A percentile compares a stretch with the other conserved stretches of the same genome.
Conservation (phyloP, 192 early-diverging fungal species). For the Gonapodya sp. region DNA sequence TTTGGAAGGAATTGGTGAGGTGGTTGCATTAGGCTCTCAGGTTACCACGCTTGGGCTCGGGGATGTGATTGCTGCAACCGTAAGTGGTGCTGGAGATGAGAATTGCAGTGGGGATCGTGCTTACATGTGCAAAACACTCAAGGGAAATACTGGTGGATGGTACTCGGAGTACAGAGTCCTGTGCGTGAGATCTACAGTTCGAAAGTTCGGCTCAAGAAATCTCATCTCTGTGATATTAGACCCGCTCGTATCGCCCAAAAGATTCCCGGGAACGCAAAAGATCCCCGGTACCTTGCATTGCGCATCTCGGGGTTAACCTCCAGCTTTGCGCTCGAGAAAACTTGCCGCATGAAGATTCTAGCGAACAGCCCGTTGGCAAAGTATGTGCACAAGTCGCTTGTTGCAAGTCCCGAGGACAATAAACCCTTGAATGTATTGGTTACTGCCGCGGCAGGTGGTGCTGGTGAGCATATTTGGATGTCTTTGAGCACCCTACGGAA, state of each 20-base stretch:
- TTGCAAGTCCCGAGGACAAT: neutral
- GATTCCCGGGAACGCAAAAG: neutral
- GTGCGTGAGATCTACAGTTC: neutral
- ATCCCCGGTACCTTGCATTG: constrained; percentile 6
- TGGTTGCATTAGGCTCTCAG: constrained; percentile 32
- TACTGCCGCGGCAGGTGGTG: constrained; percentile 50
- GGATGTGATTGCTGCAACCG: neutral
- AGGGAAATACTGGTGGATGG: constrained; percentile 28
- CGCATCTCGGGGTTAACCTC: constrained; percentile 42
- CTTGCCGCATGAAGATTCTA: constrained; percentile 26
- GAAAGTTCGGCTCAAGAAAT: neutral
- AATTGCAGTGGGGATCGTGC: too few relatives aligned
- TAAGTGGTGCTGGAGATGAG: too few relatives aligned
- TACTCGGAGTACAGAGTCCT: constrained; percentile 40
- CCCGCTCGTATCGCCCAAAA: neutral
- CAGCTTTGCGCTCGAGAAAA: constrained; percentile 34
- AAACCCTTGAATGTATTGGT: constrained; percentile 42
- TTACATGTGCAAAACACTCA: too few relatives aligned
- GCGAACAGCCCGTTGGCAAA: neutral
- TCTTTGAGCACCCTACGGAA: neutral
- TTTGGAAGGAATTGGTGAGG: constrained; percentile 43
- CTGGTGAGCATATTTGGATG: constrained; percentile 33
- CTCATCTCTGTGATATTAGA: neutral
- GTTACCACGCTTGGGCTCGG: neutral
- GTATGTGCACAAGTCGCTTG: neutral